These are phyloP conservation scores for Escallonia rubra DNA, from an alignment of 129 eudicot species.

Conservation along the genomic window DNA sequence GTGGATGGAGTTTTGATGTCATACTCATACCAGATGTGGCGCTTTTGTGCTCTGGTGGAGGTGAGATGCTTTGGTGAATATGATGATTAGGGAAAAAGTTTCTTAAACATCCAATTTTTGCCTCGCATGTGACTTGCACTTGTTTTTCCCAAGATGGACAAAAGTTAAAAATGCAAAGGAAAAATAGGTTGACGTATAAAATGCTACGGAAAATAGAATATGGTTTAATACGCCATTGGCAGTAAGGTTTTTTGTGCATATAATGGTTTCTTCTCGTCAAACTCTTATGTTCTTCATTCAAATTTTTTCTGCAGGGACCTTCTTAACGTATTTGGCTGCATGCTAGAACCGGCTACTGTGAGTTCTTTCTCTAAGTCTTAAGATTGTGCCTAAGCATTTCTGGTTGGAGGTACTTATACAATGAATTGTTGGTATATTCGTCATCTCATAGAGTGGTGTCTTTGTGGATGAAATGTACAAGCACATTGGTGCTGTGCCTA, in stretches of 20 bases:
- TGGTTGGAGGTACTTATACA: not conserved
- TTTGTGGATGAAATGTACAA: too few relatives aligned
- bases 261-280: not conserved
- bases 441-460: too few relatives aligned
- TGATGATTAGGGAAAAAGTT: too few relatives aligned
- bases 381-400: not conserved
- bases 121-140: not conserved
- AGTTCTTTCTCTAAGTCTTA: conserved; percentile 21
- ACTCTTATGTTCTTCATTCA: conserved; percentile 1
- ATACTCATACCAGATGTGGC: too few relatives aligned
- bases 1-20: too few relatives aligned
- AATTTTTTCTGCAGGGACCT: conserved; percentile 52
- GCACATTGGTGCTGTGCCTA: too few relatives aligned
- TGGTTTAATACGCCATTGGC: not conserved
- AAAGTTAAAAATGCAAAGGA: not conserved
- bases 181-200: not conserved
- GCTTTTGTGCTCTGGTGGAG: too few relatives aligned
- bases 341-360: conserved; percentile 85
- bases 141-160: not conserved
- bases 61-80: too few relatives aligned
- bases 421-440: too few relatives aligned
- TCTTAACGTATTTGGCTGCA: conserved; percentile 69
- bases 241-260: not conserved
- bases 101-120: too few relatives aligned
- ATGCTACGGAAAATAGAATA: not conserved